Evolutionary conservation across 23 red algal genomes (phyloP), one percentile per base, ranked within the genome.

Genomic region (Cyanidium caldarium): DNA sequence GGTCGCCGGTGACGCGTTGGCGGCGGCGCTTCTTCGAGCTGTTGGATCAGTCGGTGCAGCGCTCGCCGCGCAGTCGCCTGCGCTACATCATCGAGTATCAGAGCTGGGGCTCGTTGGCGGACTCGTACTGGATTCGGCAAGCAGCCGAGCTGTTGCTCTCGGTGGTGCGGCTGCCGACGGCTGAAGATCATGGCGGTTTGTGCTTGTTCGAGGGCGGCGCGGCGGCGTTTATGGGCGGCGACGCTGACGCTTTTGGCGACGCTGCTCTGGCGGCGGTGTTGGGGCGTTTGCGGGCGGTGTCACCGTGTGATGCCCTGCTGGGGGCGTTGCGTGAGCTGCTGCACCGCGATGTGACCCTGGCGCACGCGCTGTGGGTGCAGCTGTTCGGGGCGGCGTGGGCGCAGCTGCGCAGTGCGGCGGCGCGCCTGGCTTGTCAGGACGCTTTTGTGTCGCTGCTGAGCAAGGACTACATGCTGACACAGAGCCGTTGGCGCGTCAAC

Each of bases 101-200:
- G 58, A 84, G 87, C 46, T 98, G 92, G 92, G 84, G 88, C 41
- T 57, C 61, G 25, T 68, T 87, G n/a, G 65, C 76, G 2, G 84
- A 98, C 38, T 84, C 81, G 35, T 86, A 79, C n/a, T 98, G 92
- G 92, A 81, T 98, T 45, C 76, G 70, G 30, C 78, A 89, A 17
- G 92, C 79, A 15, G 29, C 42, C 36, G 92, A 86, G 46, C 40
- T 98, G 21, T 46, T 98, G 2, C 44, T 98, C 25, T 57, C 77
- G 17, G 40, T 77, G 1, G 46, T 76, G 2, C 45, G 21, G 7
- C n/a, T 28, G 7, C 51, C 51, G 3, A 28, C 10, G n/a, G 51
- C 23, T 21, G 13, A 16, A 5, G 51, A 12, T 28, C n/a, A n/a
- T n/a, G n/a, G n/a, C n/a, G n/a, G n/a, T n/a, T n/a, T n/a, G n/a